Conservation (phyloP, 2,329 filamentous ascomycete species). For the Davidsoniella eucalypti region DNA sequence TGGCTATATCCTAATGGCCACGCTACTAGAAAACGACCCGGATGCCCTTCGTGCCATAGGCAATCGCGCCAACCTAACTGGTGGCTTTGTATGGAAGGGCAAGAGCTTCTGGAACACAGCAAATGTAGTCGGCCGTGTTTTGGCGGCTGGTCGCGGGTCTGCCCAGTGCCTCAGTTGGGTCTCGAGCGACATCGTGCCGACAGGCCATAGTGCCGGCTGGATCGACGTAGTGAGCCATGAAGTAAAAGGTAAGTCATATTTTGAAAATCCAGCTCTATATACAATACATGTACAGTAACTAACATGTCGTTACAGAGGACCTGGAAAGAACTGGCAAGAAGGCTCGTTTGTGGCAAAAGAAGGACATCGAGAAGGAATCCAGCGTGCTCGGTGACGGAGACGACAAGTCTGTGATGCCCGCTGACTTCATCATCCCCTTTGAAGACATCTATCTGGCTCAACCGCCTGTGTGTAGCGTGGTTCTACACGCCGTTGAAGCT, state of each 20-base stretch:
- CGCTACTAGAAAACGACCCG: conserved; percentile 47
- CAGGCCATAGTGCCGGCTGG: conserved; percentile 38
- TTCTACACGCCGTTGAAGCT: conserved; percentile 35
- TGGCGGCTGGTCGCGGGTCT: conserved; percentile 44
- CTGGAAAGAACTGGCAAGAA: conserved; percentile 34
- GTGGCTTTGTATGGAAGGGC: conserved; percentile 44
- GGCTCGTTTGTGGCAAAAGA: conserved; percentile 45
- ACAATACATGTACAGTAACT: background rate
- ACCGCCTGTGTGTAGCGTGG: conserved; percentile 31
- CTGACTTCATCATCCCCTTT: conserved; percentile 45
- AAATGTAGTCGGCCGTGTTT: conserved; percentile 47
- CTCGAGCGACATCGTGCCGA: conserved; percentile 40
- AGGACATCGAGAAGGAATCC: conserved; percentile 41
- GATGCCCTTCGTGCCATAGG: conserved; percentile 41
- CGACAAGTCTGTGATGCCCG: conserved; percentile 35
- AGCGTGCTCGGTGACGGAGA: conserved; percentile 42
- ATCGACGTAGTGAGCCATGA: conserved; percentile 40
- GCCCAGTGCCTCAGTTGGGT: conserved; percentile 55
- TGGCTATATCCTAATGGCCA: conserved; percentile 48
- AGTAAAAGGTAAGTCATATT: conserved; percentile 28
- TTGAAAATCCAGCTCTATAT: background rate
- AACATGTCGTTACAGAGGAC: conserved; percentile 25
- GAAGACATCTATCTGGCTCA: conserved; percentile 35
- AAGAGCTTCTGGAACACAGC: conserved; percentile 56
- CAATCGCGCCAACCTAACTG: conserved; percentile 43